phyloP scores from a whole-genome alignment of 1,284 basidiomycete genomes.

The Ganoderma multipileum region DNA sequence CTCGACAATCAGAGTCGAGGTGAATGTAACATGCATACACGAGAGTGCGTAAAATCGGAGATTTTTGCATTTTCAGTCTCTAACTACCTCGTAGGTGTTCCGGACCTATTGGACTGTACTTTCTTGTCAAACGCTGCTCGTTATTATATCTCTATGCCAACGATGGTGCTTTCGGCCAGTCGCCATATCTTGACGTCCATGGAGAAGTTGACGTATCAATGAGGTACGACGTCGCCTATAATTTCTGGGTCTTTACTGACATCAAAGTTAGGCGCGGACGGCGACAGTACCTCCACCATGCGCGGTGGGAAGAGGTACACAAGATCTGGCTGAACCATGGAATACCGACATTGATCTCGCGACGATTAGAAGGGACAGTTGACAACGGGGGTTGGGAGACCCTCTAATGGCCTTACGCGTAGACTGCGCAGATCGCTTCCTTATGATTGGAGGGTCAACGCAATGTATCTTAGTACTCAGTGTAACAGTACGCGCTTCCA shows the following conservation, averaged over 20 bases:
- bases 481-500: neutral
- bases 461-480: neutral
- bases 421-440: neutral
- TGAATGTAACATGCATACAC: constrained; percentile 96
- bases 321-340: constrained; percentile 91
- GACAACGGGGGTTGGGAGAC: constrained; percentile 95
- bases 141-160: constrained; percentile 91
- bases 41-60: constrained; percentile 71
- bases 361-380: constrained; percentile 88
- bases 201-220: constrained; percentile 95
- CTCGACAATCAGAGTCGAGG: constrained; percentile 67
- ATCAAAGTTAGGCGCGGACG: constrained; percentile 71
- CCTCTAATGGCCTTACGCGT: constrained; percentile 50
- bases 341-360: constrained; percentile 89
- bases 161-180: constrained; percentile 87
- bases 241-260: constrained; percentile 10
- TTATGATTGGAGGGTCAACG: neutral
- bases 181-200: constrained; percentile 95
- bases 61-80: neutral
- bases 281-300: constrained; percentile 86
- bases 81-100: constrained; percentile 70
- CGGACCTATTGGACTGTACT: constrained; percentile 88
- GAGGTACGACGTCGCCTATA: constrained; percentile 61
- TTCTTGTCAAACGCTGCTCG: constrained; percentile 93
- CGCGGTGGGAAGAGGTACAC: constrained; percentile 92